Percentiles rank a stretch among this genome's conserved stretches.
Conservation (phyloP, 2,329 filamentous ascomycete genomes). For the Colletotrichum scovillei region DNA sequence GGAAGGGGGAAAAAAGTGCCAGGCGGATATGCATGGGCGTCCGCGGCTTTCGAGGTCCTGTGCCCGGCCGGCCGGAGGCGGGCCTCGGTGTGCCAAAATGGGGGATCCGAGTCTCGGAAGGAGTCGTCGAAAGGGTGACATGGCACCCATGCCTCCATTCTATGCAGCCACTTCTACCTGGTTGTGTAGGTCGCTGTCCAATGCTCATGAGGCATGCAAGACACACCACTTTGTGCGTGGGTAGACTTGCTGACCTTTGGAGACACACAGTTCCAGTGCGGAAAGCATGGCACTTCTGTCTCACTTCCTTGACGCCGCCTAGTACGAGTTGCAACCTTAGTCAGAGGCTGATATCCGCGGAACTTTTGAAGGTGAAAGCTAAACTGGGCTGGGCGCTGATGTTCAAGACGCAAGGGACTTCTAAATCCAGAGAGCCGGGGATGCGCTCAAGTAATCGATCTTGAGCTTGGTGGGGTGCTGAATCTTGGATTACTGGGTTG, state of each 20-base stretch:
- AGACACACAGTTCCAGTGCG: neutral
- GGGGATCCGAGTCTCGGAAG: neutral
- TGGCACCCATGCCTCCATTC: neutral
- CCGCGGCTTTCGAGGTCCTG: neutral
- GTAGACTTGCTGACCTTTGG: neutral
- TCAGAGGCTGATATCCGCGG: neutral
- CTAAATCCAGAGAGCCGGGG: neutral
- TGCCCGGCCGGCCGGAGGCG: neutral
- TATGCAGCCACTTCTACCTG: neutral
- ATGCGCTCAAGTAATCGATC: neutral
- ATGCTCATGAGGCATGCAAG: neutral
- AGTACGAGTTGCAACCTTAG: neutral
- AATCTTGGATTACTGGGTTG: neutral
- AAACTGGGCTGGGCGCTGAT: neutral
- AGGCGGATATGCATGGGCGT: conserved; percentile 8
- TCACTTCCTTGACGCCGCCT: neutral
- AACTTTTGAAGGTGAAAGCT: neutral
- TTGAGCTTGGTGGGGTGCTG: neutral
- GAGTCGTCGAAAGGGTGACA: neutral
- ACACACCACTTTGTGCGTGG: neutral
- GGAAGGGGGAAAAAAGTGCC: neutral
- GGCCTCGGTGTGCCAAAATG: neutral
- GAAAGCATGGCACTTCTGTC: neutral
- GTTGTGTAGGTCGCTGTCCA: too few species aligned
- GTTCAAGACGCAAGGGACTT: neutral